phyloP scores from a whole-genome alignment of 495 filamentous ascomycete genomes.

The Oleoguttula mirabilis region DNA sequence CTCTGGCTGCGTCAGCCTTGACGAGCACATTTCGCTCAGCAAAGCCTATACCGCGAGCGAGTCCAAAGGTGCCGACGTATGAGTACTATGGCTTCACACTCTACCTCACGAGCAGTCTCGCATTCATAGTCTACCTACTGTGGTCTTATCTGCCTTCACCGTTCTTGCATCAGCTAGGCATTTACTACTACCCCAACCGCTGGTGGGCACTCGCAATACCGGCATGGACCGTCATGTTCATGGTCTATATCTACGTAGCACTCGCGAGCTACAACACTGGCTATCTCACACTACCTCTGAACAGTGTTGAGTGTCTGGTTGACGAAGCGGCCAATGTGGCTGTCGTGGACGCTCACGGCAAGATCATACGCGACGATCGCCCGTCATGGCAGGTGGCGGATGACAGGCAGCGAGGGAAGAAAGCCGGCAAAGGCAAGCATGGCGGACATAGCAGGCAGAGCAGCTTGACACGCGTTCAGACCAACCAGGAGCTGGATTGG shows the following conservation, averaged over 20 bases:
- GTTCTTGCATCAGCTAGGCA: conserved; percentile 82
- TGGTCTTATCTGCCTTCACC: conserved; percentile 91
- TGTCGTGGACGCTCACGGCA: conserved; percentile 60
- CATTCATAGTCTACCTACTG: conserved; percentile 79
- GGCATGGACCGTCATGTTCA: conserved; percentile 72
- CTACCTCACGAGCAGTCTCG: conserved; percentile 69
- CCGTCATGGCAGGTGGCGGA: conserved; percentile 26
- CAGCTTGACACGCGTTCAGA: conserved; percentile 7
- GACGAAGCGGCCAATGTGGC: conserved; percentile 82
- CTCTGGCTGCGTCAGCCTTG: conserved; percentile 46
- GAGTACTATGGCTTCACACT: conserved; percentile 98
- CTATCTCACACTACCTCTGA: conserved; percentile 71
- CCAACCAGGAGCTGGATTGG: conserved; percentile 50
- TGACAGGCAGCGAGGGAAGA: conserved; percentile 23
- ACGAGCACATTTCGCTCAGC: conserved; percentile 53
- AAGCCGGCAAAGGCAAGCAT: conserved; percentile 13
- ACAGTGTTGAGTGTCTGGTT: conserved; percentile 76
- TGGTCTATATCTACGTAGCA: conserved; percentile 90
- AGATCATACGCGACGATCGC: conserved; percentile 29
- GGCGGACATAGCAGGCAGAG: conserved; percentile 24
- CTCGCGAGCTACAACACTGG: conserved; percentile 83
- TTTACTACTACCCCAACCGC: conserved; percentile 91
- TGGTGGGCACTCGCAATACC: conserved; percentile 96
- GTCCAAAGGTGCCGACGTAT: conserved; percentile 90
- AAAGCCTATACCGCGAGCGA: conserved; percentile 67